These are phyloP conservation scores for Daldinia bambusicola DNA, from an alignment of 495 filamentous ascomycete genomes.

Conservation along the genomic window DNA sequence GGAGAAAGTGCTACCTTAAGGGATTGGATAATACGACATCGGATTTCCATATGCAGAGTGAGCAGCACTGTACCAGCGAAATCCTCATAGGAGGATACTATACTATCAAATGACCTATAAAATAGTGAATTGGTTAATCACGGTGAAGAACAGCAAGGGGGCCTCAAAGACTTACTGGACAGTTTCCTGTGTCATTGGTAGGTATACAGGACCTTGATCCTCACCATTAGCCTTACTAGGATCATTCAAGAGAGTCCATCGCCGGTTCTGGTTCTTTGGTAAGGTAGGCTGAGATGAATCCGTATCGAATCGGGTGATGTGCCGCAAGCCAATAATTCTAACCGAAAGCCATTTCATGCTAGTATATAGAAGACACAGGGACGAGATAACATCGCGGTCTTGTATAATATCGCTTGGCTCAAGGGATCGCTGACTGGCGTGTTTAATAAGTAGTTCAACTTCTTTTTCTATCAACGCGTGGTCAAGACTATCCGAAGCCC, in stretches of 20 bases:
- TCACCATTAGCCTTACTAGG: constrained; percentile 58
- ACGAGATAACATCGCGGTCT: constrained; percentile 84
- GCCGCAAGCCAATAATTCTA: constrained; percentile 78
- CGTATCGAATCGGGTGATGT: constrained; percentile 69
- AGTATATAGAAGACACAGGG: constrained; percentile 87
- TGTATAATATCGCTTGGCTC: constrained; percentile 84
- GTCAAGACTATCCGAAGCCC: constrained; percentile 61
- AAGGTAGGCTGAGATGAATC: constrained; percentile 61
- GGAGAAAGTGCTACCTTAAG: constrained; percentile 65
- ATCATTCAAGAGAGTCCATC: constrained; percentile 84
- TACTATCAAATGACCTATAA: constrained; percentile 81
- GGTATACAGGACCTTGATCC: constrained; percentile 70
- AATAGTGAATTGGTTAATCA: constrained; percentile 39
- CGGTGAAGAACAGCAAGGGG: neutral
- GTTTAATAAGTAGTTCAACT: constrained; percentile 70
- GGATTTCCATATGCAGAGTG: constrained; percentile 86
- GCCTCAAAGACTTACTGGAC: constrained; percentile 65
- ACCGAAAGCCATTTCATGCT: constrained; percentile 98
- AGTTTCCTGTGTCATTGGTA: constrained; percentile 89
- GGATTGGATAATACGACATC: constrained; percentile 80
- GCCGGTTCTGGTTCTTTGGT: constrained; percentile 64
- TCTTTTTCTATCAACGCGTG: constrained; percentile 67
- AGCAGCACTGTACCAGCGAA: constrained; percentile 80
- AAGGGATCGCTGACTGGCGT: constrained; percentile 70
- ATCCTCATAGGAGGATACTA: constrained; percentile 79